A percentile compares a stretch with the other conserved stretches of the same genome.
Conservation (phyloP, 192 early-diverging fungal genomes). For the Backusella mclennaniae region DNA sequence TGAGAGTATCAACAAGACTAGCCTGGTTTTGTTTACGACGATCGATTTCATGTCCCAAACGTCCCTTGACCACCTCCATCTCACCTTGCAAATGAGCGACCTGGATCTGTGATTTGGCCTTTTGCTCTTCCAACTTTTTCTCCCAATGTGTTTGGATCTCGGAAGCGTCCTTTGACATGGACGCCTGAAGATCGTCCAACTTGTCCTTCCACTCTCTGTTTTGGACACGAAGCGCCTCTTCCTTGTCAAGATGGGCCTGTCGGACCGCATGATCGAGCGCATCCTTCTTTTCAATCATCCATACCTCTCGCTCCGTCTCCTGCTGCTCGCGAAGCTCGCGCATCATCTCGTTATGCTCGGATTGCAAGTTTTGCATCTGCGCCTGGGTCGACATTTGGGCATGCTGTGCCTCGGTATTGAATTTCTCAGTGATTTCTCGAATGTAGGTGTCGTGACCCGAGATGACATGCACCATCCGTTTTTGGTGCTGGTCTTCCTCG, state of each 20-base stretch:
- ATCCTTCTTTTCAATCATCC: slow-evolving; percentile 13
- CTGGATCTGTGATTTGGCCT: neutral
- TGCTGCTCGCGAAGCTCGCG: slow-evolving; percentile 15
- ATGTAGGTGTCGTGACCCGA: neutral
- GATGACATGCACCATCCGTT: neutral
- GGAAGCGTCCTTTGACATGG: slow-evolving; percentile 13
- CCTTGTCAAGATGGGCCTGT: neutral
- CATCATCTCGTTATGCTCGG: slow-evolving; percentile 7
- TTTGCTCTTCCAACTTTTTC: neutral
- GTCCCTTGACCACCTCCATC: slow-evolving; percentile 13
- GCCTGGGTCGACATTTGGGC: slow-evolving; percentile 11
- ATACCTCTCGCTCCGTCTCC: slow-evolving; percentile 9
- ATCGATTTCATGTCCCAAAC: slow-evolving; percentile 9
- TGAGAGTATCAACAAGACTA: neutral
- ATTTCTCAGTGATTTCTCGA: neutral
- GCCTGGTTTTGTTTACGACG: neutral
- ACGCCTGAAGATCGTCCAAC: slow-evolving; percentile 6
- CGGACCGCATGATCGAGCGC: neutral
- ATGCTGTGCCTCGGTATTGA: neutral
- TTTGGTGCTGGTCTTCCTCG: neutral
- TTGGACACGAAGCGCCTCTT: neutral
- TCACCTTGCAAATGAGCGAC: neutral
- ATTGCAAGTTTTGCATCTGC: slow-evolving; percentile 1
- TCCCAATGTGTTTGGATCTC: slow-evolving; percentile 13
- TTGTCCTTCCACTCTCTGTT: slow-evolving; percentile 12